Base-by-base conservation (phyloP, 2,329 filamentous ascomycete genomes). In the Aspergillus sp. region DNA sequence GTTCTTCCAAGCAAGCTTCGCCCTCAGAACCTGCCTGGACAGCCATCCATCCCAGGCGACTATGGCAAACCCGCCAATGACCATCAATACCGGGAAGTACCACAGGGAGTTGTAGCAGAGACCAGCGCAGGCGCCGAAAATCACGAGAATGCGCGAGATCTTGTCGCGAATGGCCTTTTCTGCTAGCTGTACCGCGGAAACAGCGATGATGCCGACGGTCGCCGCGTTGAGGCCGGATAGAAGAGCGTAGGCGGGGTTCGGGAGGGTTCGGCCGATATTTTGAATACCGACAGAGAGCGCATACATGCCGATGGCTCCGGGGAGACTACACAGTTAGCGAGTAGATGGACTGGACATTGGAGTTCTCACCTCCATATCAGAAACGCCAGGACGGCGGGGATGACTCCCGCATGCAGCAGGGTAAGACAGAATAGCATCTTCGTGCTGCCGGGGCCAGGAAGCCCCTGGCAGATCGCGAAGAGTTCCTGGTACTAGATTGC, bases 391-490 rank as follows among this genome's bases (percentile, higher is more conserved):
- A 81, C 5, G 0, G 77, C 80, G 0, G 69, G 60, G 2, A 72
- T 33, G 4, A 79, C 60, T 0, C 79, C 79, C 8, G 69, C 69
- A 38, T 75, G 77, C 7, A 83, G 69, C 12, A 81, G 55, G 24
- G 76, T 74, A 25, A 85, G 74, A 37, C 73, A 80, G 39, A 81
- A 84, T 0, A 74, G 51, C 73, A 85, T 80, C 49, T 85, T 85
- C 2, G 80, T 84, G 40, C 74, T 80, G 0, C 45, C 80, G 0
- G 80, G 81, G 0, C 80, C 80, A 0, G 75, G 76, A 2, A 84
- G 63, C 1, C 75, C 75, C 57, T 85, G 80, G 12, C 70, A 74
- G 28, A 85, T 59, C 15, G 75, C 78, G 53, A 86, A 85, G 0
- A 85, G 67, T 47, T 85, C 80, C 52, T 82, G 76, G 54, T 79